Percentiles rank a stretch among this genome's conserved stretches.
phyloP scores from a whole-genome alignment of 148 eudicot species.

The Chenopodium album region DNA sequence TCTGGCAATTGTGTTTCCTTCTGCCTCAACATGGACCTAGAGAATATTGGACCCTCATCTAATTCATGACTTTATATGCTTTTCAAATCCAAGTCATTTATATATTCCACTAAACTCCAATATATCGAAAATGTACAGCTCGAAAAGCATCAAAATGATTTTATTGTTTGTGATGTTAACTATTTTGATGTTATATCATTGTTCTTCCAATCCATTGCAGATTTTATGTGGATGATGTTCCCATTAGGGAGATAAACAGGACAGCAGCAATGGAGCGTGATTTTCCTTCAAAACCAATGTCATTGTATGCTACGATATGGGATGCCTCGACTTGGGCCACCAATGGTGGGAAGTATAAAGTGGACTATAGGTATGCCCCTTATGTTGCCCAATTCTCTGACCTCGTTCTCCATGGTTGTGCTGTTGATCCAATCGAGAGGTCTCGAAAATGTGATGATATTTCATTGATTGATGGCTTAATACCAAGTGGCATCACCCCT shows the following conservation, averaged over 20 bases:
- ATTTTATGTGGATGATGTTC: constrained; percentile 77
- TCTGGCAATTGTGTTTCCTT: constrained; percentile 32
- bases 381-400: constrained; percentile 70
- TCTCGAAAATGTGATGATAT: constrained; percentile 38
- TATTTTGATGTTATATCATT: constrained; percentile 16
- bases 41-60: constrained; percentile 32
- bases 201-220: constrained; percentile 38
- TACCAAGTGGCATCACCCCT: constrained; percentile 41
- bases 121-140: constrained; percentile 17
- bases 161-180: not conserved
- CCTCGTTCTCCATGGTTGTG: constrained; percentile 81
- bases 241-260: constrained; percentile 76
- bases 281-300: constrained; percentile 91
- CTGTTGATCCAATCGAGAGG: constrained; percentile 62
- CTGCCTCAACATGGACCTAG: constrained; percentile 28
- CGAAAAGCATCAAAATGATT: constrained; percentile 2
- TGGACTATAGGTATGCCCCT: constrained; percentile 86
- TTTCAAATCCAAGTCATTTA: constrained; percentile 14
- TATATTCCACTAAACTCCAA: constrained; percentile 21
- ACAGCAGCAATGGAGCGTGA: constrained; percentile 66
- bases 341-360: constrained; percentile 79
- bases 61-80: constrained; percentile 9
- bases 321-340: constrained; percentile 96
- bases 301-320: constrained; percentile 88
- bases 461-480: constrained; percentile 18